A percentile compares a stretch with the other conserved stretches of the same genome.
These are phyloP conservation scores for Penicillium sp. DNA, from an alignment of 2,329 filamentous ascomycete species.

Conservation along the genomic window DNA sequence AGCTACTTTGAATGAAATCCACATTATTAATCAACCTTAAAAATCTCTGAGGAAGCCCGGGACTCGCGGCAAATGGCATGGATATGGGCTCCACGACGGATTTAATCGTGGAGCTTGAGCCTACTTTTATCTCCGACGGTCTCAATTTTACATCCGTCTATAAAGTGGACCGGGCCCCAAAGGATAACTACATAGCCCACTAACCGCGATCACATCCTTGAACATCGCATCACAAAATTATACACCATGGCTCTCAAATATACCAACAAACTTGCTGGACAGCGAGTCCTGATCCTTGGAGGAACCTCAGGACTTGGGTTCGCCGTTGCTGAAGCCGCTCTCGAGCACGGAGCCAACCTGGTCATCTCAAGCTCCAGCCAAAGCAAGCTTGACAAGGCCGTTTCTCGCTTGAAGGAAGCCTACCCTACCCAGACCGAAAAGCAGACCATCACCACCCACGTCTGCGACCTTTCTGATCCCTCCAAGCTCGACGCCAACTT, in stretches of 20 bases:
- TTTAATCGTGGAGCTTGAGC: neutral
- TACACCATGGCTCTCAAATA: slow-evolving; percentile 9
- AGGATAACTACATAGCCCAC: neutral
- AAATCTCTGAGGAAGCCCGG: neutral
- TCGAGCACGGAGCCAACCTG: slow-evolving; percentile 49
- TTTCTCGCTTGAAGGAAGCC: slow-evolving; percentile 37
- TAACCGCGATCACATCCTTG: neutral
- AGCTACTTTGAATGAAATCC: neutral
- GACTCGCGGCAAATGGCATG: neutral
- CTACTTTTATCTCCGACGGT: neutral
- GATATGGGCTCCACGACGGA: neutral
- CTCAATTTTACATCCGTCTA: neutral
- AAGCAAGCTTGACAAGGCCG: slow-evolving; percentile 38
- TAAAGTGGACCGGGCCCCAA: neutral
- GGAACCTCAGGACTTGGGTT: slow-evolving; percentile 53
- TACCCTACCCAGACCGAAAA: slow-evolving; percentile 38
- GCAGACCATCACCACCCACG: slow-evolving; percentile 39
- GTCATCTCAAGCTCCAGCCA: slow-evolving; percentile 46
- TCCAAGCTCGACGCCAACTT: slow-evolving; percentile 45
- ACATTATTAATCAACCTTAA: neutral
- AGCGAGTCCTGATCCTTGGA: slow-evolving; percentile 50
- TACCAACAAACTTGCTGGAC: slow-evolving; percentile 14
- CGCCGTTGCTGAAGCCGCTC: slow-evolving; percentile 47
- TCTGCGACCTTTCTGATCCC: slow-evolving; percentile 44
- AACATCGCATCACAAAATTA: neutral